Conservation (phyloP, 148 eudicot genomes). For the Chenopodium suecicum region DNA sequence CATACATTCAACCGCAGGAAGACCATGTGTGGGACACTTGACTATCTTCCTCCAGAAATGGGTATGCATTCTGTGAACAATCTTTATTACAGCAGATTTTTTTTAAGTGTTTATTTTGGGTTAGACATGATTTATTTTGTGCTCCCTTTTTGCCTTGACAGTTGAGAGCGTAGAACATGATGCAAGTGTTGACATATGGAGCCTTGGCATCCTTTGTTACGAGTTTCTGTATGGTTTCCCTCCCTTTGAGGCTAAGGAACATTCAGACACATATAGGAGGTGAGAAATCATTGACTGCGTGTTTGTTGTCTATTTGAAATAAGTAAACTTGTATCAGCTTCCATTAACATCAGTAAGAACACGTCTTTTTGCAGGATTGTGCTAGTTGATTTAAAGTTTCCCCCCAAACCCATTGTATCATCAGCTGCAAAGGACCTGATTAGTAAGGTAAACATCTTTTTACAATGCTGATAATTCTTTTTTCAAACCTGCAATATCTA, state of each 20-base stretch:
- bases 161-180: constrained; percentile 96
- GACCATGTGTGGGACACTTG: constrained; percentile 98
- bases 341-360: background rate
- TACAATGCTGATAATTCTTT: background rate
- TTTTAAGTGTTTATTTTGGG: background rate
- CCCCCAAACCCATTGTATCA: constrained; percentile 72
- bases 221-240: constrained; percentile 93
- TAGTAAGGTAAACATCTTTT: constrained; percentile 44
- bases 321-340: background rate
- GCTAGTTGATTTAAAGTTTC: constrained; percentile 81
- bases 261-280: constrained; percentile 96
- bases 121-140: background rate
- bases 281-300: constrained; percentile 15
- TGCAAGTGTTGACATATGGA: constrained; percentile 95
- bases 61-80: constrained; percentile 48
- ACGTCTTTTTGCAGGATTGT: constrained; percentile 52
- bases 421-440: constrained; percentile 81
- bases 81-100: no score
- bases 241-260: constrained; percentile 95
- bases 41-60: constrained; percentile 99
- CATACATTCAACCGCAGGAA: constrained; percentile 91
- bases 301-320: background rate
- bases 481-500: no score
- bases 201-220: constrained; percentile 83
- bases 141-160: constrained; percentile 22